Percentiles rank a stretch among this genome's conserved stretches.
These are phyloP conservation scores for Stromatinia cepivora DNA, from an alignment of 2,329 filamentous ascomycete genomes.

Conservation along the genomic window DNA sequence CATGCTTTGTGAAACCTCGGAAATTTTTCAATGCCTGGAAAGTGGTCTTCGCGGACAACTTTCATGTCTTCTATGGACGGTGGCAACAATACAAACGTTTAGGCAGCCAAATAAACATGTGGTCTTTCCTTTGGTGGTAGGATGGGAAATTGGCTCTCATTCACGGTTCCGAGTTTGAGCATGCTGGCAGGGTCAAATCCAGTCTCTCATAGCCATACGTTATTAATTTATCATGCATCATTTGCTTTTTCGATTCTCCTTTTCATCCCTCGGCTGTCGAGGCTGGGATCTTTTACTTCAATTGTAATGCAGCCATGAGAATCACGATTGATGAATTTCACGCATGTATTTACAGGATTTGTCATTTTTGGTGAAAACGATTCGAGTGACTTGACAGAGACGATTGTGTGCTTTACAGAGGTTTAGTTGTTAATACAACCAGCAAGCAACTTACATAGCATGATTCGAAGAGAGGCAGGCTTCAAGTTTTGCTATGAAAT, in stretches of 20 bases:
- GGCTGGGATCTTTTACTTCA: neutral
- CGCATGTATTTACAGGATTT: slow-evolving; percentile 3
- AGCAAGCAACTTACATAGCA: neutral
- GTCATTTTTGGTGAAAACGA: neutral
- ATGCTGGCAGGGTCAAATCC: neutral
- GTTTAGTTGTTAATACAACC: neutral
- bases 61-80: neutral
- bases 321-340: slow-evolving; percentile 15
- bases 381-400: neutral
- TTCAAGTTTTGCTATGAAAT: neutral
- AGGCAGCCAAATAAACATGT: neutral
- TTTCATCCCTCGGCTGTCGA: neutral
- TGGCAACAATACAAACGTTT: neutral
- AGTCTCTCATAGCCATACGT: neutral
- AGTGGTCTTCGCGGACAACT: neutral
- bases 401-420: neutral
- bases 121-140: neutral
- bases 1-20: neutral
- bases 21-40: neutral
- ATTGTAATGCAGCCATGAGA: slow-evolving; percentile 21
- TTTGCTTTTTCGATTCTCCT: slow-evolving; percentile 8
- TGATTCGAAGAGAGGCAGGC: neutral
- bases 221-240: neutral
- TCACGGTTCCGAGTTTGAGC: neutral
- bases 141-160: neutral